A percentile compares a stretch with the other conserved stretches of the same genome.
Evolutionary conservation across 2,329 filamentous ascomycete species (phyloP).

Genomic region (Talaromyces sp.): DNA sequence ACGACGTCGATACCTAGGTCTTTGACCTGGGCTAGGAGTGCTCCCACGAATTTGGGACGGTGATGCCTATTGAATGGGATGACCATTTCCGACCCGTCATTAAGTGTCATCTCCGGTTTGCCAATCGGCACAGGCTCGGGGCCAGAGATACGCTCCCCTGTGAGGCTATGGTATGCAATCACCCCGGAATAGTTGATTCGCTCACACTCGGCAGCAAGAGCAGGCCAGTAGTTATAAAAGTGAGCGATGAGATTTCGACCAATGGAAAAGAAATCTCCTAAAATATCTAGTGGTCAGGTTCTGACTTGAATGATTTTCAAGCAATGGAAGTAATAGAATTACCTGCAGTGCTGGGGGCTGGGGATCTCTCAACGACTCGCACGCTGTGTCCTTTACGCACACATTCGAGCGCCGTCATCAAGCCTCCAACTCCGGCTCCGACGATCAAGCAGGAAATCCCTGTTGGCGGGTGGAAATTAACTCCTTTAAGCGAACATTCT

Average conservation of each 20-base stretch:
- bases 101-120: constrained; percentile 2
- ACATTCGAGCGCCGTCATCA: constrained; percentile 23
- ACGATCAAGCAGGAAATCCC: constrained; percentile 20
- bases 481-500: background rate
- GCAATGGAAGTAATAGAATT: background rate
- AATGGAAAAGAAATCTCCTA: constrained; percentile 21
- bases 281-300: background rate
- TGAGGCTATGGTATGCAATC: constrained; percentile 19
- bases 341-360: constrained; percentile 1
- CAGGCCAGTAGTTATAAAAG: constrained; percentile 16
- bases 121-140: constrained; percentile 11
- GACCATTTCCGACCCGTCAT: constrained; percentile 4
- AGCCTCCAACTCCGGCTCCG: constrained; percentile 23
- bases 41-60: constrained; percentile 16
- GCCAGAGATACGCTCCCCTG: constrained; percentile 15
- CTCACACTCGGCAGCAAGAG: constrained; percentile 14
- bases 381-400: constrained; percentile 25
- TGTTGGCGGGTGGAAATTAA: constrained; percentile 11
- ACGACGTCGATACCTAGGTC: constrained; percentile 15
- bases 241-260: constrained; percentile 13
- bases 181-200: constrained; percentile 2
- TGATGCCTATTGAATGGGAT: constrained; percentile 11
- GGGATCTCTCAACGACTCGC: constrained; percentile 18
- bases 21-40: constrained; percentile 16
- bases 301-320: background rate